Evolutionary conservation across 768 basidiomycete species (phyloP).

Genomic region (Podaxis sp.): DNA sequence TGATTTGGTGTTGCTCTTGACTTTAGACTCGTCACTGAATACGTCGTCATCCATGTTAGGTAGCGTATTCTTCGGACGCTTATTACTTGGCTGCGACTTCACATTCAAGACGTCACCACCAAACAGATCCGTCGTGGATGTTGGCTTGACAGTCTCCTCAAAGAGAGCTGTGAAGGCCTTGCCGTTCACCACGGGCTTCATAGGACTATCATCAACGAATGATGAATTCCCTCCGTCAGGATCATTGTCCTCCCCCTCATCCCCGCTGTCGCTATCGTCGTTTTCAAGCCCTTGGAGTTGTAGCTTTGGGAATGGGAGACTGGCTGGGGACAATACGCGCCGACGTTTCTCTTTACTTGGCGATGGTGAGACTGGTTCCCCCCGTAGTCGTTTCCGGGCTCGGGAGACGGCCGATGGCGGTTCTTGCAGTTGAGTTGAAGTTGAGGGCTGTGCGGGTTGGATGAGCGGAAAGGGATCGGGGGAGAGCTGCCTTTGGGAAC

Average conservation of each 20-base stretch:
- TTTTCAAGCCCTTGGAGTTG: conserved; percentile 22
- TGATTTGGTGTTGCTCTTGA: neutral
- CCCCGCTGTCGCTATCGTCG: conserved; percentile 26
- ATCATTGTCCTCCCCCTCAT: conserved; percentile 35
- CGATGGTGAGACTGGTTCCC: conserved; percentile 81
- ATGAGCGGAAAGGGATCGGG: conserved; percentile 38
- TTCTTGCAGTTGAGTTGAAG: conserved; percentile 17
- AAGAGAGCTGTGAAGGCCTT: conserved; percentile 71
- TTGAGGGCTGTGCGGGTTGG: conserved; percentile 19
- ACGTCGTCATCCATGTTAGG: conserved; percentile 12
- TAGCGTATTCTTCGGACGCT: neutral
- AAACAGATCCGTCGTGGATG: conserved; percentile 15
- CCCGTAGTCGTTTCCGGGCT: conserved; percentile 78
- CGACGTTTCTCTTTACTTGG: conserved; percentile 75
- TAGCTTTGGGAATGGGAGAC: conserved; percentile 34
- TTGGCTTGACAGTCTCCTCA: conserved; percentile 35
- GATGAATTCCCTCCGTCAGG: conserved; percentile 33
- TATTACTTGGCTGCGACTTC: neutral
- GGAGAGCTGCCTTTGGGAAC: conserved; percentile 25
- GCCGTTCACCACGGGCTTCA: conserved; percentile 54
- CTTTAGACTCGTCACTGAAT: neutral
- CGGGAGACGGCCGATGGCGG: conserved; percentile 52
- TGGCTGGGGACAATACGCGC: conserved; percentile 45
- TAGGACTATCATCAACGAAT: conserved; percentile 71
- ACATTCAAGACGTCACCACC: neutral